A percentile compares a stretch with the other conserved stretches of the same genome.
Conservation (phyloP, 2,329 filamentous ascomycete genomes). For the Clonostachys byssicola region DNA sequence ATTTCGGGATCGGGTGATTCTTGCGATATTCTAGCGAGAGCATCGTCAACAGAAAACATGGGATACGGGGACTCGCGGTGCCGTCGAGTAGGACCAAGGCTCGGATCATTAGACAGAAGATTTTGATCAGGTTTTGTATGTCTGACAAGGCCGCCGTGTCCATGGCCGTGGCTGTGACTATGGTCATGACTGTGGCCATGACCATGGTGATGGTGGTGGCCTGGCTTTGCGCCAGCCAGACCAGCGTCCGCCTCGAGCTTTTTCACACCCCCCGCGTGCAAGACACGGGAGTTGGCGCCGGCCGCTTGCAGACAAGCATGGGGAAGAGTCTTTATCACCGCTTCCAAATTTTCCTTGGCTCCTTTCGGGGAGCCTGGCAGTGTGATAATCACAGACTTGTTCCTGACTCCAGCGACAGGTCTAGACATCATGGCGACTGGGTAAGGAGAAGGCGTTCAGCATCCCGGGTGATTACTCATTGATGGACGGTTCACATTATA, state of each 20-base stretch:
- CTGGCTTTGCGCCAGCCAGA: conserved; percentile 44
- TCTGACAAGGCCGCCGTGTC: conserved; percentile 62
- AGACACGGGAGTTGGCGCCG: conserved; percentile 71
- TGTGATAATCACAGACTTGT: conserved; percentile 79
- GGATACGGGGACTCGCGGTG: conserved; percentile 86
- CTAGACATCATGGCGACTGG: conserved; percentile 94
- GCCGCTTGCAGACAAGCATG: conserved; percentile 92
- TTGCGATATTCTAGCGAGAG: conserved; percentile 66
- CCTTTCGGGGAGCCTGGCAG: conserved; percentile 94
- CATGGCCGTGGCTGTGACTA: conserved; percentile 51
- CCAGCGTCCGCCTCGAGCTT: conserved; percentile 83
- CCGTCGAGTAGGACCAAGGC: conserved; percentile 60
- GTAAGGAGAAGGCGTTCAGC: conserved; percentile 13
- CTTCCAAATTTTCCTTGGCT: conserved; percentile 87
- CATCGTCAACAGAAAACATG: conserved; percentile 83
- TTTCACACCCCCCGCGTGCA: conserved; percentile 79
- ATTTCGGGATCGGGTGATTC: conserved; percentile 63
- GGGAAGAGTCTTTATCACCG: conserved; percentile 83
- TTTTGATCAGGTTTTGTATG: conserved; percentile 64
- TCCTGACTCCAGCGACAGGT: conserved; percentile 82
- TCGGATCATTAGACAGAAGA: conserved; percentile 56
- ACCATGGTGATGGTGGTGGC: conserved; percentile 42
- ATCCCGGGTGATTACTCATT: neutral
- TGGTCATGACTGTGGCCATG: conserved; percentile 47
- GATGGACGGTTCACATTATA: too few relatives aligned